phyloP scores from a whole-genome alignment of 1,284 basidiomycete species.

The Leccinum glutinopallens region DNA sequence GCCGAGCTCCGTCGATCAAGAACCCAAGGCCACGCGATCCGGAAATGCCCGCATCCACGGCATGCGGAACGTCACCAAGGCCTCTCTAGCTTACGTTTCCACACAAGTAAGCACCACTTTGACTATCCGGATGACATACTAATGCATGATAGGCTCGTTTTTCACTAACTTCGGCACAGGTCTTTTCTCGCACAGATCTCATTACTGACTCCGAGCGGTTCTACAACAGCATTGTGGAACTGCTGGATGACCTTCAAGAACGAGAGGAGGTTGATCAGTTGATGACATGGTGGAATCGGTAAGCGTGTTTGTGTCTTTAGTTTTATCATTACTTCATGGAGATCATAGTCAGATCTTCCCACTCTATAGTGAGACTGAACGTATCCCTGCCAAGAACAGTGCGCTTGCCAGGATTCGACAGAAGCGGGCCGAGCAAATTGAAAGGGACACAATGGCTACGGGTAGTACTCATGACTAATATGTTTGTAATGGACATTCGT shows the following conservation, averaged over 20 bases:
- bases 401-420: neutral
- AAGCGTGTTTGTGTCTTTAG: neutral
- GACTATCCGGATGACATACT: too few relatives aligned
- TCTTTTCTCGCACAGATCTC: neutral
- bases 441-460: neutral
- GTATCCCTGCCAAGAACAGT: neutral
- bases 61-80: neutral
- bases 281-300: neutral
- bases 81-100: neutral
- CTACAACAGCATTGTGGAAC: neutral
- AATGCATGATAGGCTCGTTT: neutral
- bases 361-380: neutral
- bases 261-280: neutral
- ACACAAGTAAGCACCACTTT: neutral
- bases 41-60: neutral
- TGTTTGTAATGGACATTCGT: neutral
- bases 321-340: neutral
- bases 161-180: neutral
- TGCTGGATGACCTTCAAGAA: neutral
- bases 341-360: neutral
- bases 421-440: neutral
- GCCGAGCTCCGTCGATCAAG: neutral
- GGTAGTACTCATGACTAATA: neutral
- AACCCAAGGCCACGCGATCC: neutral
- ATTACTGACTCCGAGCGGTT: neutral